Evolutionary conservation across 192 early-diverging fungal species (phyloP).

Genomic region (Mortierella hygrophila): DNA sequence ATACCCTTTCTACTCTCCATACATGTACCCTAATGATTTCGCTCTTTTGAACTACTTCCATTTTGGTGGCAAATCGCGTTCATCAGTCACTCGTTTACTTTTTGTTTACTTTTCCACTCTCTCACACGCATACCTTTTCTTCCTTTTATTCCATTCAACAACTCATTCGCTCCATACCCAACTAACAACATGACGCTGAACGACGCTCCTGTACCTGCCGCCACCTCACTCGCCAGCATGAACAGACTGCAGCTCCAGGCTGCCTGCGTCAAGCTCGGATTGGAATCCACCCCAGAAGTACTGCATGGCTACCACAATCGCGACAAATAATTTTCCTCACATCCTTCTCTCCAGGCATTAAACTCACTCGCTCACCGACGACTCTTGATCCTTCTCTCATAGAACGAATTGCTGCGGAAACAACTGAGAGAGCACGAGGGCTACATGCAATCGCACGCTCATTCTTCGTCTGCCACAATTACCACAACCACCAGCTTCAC

Average conservation of each 20-base stretch:
- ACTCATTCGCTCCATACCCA: not conserved
- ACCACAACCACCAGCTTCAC: not conserved
- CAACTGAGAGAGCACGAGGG: not conserved
- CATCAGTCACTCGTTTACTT: not conserved
- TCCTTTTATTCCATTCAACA: not conserved
- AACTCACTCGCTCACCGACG: not conserved
- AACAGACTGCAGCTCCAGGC: slow-evolving; percentile 46
- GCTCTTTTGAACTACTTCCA: not conserved
- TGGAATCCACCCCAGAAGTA: slow-evolving; percentile 43
- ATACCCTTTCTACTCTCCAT: not conserved
- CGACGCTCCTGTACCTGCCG: not conserved
- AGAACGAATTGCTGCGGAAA: not conserved
- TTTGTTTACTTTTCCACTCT: slow-evolving; percentile 1
- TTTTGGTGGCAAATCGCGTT: slow-evolving; percentile 36
- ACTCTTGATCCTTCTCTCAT: not conserved
- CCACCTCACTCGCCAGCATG: slow-evolving; percentile 4
- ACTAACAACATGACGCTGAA: slow-evolving; percentile 19
- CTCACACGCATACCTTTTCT: not conserved
- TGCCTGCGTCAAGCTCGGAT: slow-evolving; percentile 38
- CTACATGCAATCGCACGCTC: not conserved
- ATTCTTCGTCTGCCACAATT: not conserved
- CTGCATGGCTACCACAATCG: not conserved
- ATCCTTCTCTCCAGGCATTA: not conserved
- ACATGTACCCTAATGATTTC: not conserved
- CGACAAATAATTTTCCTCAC: not conserved